Evolutionary conservation across 176 grass and related monocot species (phyloP).

Genomic region (Thinopyrum elongatum): DNA sequence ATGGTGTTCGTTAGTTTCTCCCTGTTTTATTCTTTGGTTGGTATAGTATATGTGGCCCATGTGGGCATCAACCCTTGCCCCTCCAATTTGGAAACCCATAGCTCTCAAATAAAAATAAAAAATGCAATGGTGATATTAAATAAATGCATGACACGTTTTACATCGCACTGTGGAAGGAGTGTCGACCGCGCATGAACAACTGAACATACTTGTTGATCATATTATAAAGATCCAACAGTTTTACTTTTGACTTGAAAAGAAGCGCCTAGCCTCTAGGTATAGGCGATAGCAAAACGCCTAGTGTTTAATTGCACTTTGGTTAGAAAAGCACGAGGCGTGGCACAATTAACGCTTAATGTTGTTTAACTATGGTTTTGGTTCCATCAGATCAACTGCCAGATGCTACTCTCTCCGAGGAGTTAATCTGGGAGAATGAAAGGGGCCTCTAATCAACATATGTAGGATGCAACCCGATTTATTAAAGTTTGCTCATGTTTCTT

Average conservation of each 20-base stretch:
- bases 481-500: not conserved
- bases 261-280: too few relatives aligned
- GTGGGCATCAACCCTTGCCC: not conserved
- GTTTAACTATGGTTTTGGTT: too few relatives aligned
- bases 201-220: not conserved
- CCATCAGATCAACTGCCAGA: too few relatives aligned
- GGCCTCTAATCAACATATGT: not conserved
- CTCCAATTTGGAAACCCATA: not conserved
- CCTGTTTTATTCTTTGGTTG: not conserved
- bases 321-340: too few relatives aligned
- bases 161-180: not conserved
- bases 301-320: too few relatives aligned
- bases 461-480: not conserved
- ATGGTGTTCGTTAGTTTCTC: not conserved
- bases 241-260: not conserved
- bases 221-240: not conserved
- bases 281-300: too few relatives aligned
- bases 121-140: not conserved
- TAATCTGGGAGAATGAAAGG: not conserved
- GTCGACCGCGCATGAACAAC: not conserved
- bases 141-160: not conserved
- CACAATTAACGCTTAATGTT: too few relatives aligned
- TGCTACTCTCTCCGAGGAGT: not conserved
- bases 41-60: not conserved
- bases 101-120: not conserved